These are phyloP conservation scores for Gossypium rotundifolium DNA, from an alignment of 345 rosid species.

Conservation along the genomic window DNA sequence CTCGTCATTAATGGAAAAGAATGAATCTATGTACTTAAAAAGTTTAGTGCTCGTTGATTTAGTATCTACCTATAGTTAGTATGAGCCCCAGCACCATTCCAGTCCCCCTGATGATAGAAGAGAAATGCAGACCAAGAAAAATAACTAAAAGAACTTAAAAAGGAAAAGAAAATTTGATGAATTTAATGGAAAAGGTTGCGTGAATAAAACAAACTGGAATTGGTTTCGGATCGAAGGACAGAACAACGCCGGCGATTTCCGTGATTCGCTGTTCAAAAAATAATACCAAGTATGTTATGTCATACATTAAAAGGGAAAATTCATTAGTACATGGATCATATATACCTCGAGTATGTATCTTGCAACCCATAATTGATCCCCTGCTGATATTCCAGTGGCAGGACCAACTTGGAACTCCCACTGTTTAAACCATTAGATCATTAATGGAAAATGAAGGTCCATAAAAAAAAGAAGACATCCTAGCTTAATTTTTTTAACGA, in stretches of 20 bases:
- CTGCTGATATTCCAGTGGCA: constrained; percentile 58
- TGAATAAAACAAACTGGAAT: constrained; percentile 35
- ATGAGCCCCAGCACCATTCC: constrained; percentile 97
- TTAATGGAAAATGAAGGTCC: not conserved
- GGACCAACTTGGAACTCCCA: constrained; percentile 95
- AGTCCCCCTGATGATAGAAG: constrained; percentile 46
- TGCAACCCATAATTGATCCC: constrained; percentile 73
- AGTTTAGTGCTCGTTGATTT: not conserved
- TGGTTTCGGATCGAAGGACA: constrained; percentile 81
- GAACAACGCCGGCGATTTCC: constrained; percentile 63
- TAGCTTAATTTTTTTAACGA: not conserved
- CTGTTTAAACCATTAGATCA: constrained; percentile 20
- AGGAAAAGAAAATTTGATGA: not conserved
- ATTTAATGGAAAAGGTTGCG: not conserved
- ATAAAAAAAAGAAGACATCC: not conserved
- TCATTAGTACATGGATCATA: not conserved
- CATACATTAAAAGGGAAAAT: not conserved
- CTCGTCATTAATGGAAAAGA: not conserved
- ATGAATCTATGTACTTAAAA: not conserved
- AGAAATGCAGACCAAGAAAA: not conserved
- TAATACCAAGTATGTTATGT: not conserved
- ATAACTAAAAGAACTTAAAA: not conserved
- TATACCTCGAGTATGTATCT: constrained; percentile 76
- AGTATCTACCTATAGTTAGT: constrained; percentile 59
- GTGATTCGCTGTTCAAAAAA: constrained; percentile 57